Conservation (phyloP, 306 rosid genomes). For the Purshia tridentata region DNA sequence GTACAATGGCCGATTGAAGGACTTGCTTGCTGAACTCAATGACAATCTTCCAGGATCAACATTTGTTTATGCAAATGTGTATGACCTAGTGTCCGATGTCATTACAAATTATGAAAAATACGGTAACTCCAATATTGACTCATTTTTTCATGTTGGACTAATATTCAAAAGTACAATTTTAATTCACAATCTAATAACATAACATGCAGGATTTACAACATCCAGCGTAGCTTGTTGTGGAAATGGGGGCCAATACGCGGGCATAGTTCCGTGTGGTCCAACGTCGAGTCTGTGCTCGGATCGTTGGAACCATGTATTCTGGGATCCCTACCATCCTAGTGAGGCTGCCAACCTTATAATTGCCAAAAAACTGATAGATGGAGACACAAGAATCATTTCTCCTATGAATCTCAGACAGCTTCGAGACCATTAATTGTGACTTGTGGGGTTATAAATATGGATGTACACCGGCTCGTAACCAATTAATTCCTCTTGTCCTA, state of each 20-base stretch:
- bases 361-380: conserved; percentile 75
- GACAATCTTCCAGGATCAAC: conserved; percentile 74
- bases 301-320: conserved; percentile 70
- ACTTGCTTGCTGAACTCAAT: conserved; percentile 60
- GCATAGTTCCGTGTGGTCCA: conserved; percentile 92
- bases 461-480: not conserved
- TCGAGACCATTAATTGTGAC: conserved; percentile 39
- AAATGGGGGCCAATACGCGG: conserved; percentile 91
- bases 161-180: too few relatives aligned
- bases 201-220: conserved; percentile 62
- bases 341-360: conserved; percentile 82
- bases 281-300: conserved; percentile 72
- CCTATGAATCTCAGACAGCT: conserved; percentile 87
- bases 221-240: conserved; percentile 86
- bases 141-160: too few relatives aligned
- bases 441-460: not conserved
- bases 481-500: not conserved
- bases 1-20: conserved; percentile 73
- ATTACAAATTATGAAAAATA: conserved; percentile 55
- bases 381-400: conserved; percentile 60
- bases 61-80: conserved; percentile 75
- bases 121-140: conserved; percentile 35
- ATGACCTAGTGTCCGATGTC: conserved; percentile 68
- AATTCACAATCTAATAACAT: too few relatives aligned
- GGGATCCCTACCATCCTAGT: conserved; percentile 98